Evolutionary conservation across 2,329 filamentous ascomycete genomes (phyloP), one percentile per base, ranked within the genome.

Genomic region (Colletotrichum acutatum): DNA sequence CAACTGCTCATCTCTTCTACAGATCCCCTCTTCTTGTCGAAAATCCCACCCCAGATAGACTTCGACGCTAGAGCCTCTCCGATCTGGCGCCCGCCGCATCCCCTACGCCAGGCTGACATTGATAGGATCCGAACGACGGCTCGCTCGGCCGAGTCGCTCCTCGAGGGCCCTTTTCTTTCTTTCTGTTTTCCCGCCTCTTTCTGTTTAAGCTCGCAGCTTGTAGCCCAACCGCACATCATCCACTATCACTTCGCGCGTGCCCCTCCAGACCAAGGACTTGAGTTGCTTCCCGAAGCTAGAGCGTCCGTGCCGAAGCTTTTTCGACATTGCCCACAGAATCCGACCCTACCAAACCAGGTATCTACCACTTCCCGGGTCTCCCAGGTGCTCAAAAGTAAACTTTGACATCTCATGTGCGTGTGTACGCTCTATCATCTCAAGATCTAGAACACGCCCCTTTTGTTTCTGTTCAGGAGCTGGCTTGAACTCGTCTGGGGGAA

Each of bases 141-240:
- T 63, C 52, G 58, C 58, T 69, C 58, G 65, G 65, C 69, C 65
- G 69, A 69, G 68, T 62, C 49, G 28, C 16, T 54, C 42, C 42
- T 49, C 9, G 8, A n/a, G 42, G 30, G 22, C 34, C 32, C 26
- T 14, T 24, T n/a, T n/a, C n/a, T 37, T 56, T 6, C 37, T 28
- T 63, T 49, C 22, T 26, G 16, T 4, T 28, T 32, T 49, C 30
- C 42, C 42, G 19, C 24, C 67, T 7, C 28, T 42, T 30, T 54
- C 11, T 12, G 16, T 19, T 6, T 53, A 30, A 32, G 22, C 30
- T 63, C 22, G 46, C 12, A 52, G 60, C 42, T 52, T n/a, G 19
- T 16, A 32, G 26, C 37, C 5, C 34, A 28, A 19, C 24, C 26
- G 46, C 60, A 32, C 42, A 34, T 22, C 28, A 32, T 42, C 12